Percentiles rank a stretch among this genome's conserved stretches.
Evolutionary conservation across 345 rosid genomes (phyloP).

Genomic region (Moricandia moricandioides): DNA sequence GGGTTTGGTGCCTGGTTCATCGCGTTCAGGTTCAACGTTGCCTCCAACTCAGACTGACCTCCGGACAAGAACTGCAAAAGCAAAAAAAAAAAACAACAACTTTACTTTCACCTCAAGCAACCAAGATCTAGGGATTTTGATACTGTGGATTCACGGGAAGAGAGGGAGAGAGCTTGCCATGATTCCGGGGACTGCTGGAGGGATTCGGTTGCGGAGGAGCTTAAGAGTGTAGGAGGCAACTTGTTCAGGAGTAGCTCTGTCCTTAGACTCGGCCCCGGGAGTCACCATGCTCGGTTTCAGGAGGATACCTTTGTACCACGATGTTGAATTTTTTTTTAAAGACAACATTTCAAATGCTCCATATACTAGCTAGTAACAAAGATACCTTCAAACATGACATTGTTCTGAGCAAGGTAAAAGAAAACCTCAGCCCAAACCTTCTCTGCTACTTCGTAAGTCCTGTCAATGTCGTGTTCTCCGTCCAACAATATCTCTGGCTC

Average conservation of each 20-base stretch:
- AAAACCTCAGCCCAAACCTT: conserved; percentile 99
- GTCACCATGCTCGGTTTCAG: conserved; percentile 99
- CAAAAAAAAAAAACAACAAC: neutral
- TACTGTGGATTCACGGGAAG: neutral
- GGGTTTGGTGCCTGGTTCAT: conserved; percentile 91
- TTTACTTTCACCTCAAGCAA: conserved; percentile 14
- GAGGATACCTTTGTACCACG: conserved; percentile 45
- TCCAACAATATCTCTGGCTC: conserved; percentile 98
- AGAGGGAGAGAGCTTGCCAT: conserved; percentile 53
- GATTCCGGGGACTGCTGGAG: conserved; percentile 95
- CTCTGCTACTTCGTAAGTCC: conserved; percentile 88
- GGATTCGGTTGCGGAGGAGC: conserved; percentile 83
- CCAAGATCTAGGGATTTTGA: too few species aligned
- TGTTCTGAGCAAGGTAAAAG: conserved; percentile 95
- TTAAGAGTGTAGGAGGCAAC: conserved; percentile 93
- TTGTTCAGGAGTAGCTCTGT: conserved; percentile 71
- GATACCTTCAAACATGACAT: conserved; percentile 74
- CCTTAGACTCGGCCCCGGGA: conserved; percentile 96
- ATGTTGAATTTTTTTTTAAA: neutral
- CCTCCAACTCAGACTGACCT: conserved; percentile 98
- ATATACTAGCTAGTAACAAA: neutral
- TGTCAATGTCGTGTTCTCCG: conserved; percentile 89
- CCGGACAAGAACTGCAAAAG: conserved; percentile 89
- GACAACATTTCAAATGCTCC: neutral
- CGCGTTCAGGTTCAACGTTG: conserved; percentile 90